A percentile compares a stretch with the other conserved stretches of the same genome.
Conservation (phyloP, 768 basidiomycete genomes). For the Boletus rufocinnamomeus region DNA sequence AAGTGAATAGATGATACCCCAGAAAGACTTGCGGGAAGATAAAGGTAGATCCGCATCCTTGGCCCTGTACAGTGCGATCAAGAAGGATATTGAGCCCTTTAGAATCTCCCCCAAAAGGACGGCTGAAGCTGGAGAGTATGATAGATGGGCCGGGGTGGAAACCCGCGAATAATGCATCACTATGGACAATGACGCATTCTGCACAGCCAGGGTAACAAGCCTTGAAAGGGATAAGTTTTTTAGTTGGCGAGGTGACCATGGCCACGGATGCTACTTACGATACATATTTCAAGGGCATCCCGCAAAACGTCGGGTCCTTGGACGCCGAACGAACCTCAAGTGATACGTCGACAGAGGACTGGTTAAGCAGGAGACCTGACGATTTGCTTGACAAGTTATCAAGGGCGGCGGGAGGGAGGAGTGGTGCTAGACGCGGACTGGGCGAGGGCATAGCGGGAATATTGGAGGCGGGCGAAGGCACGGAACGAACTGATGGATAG, state of each 20-base stretch:
- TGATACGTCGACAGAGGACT: conserved; percentile 35
- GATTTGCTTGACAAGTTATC: conserved; percentile 44
- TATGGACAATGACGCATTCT: conserved; percentile 94
- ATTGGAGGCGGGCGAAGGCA: conserved; percentile 45
- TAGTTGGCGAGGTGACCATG: background rate
- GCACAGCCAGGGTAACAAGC: conserved; percentile 84
- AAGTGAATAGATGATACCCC: conserved; percentile 37
- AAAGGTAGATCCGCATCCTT: conserved; percentile 45
- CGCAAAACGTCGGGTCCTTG: conserved; percentile 57
- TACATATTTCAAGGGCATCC: conserved; percentile 77
- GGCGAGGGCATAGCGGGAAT: conserved; percentile 19
- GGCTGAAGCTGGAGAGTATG: conserved; percentile 93
- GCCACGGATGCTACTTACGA: conserved; percentile 52
- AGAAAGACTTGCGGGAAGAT: conserved; percentile 44
- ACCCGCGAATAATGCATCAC: conserved; percentile 99
- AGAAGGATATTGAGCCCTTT: conserved; percentile 89
- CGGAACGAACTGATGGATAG: conserved; percentile 55
- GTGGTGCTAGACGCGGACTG: conserved; percentile 50
- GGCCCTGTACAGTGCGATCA: conserved; percentile 70
- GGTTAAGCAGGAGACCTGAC: conserved; percentile 37
- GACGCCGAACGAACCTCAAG: conserved; percentile 28
- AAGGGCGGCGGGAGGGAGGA: conserved; percentile 51
- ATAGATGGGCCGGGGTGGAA: conserved; percentile 69
- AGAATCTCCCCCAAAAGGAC: conserved; percentile 93
- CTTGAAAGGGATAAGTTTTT: conserved; percentile 37